Evolutionary conservation across 73 alveolate genomes (phyloP).

Genomic region (Paramecium sonneborni): DNA sequence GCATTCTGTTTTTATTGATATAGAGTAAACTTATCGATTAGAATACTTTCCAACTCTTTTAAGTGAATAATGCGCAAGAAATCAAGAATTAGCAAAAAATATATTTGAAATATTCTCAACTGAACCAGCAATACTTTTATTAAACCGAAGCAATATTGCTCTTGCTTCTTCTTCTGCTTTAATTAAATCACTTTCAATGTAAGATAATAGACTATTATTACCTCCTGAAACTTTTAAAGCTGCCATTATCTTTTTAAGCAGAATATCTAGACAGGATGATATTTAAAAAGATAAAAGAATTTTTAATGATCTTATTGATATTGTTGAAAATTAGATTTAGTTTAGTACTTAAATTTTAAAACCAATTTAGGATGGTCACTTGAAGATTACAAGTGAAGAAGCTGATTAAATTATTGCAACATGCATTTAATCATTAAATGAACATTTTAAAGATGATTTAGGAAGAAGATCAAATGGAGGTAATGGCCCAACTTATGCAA

Average conservation of each 20-base stretch:
- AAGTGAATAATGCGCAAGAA: background rate
- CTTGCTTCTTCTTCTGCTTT: background rate
- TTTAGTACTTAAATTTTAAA: background rate
- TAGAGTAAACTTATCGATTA: background rate
- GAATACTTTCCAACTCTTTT: background rate
- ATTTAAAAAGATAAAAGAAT: conserved; percentile 5
- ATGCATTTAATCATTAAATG: background rate
- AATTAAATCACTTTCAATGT: background rate
- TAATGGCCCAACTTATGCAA: conserved; percentile 22
- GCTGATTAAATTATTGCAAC: background rate
- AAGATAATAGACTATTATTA: background rate
- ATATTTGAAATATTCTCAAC: background rate
- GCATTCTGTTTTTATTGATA: background rate
- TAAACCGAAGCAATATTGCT: background rate
- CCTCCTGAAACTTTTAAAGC: background rate
- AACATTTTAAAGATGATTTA: conserved; percentile 7
- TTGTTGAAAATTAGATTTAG: background rate
- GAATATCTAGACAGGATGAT: background rate
- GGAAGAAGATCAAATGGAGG: background rate
- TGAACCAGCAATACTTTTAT: background rate
- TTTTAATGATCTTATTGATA: background rate
- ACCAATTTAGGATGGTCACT: background rate
- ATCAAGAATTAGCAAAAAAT: background rate
- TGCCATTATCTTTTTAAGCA: background rate
- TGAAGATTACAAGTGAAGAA: background rate